These are phyloP conservation scores for Boletus sensibilis DNA, from an alignment of 768 basidiomycete species.

Conservation along the genomic window DNA sequence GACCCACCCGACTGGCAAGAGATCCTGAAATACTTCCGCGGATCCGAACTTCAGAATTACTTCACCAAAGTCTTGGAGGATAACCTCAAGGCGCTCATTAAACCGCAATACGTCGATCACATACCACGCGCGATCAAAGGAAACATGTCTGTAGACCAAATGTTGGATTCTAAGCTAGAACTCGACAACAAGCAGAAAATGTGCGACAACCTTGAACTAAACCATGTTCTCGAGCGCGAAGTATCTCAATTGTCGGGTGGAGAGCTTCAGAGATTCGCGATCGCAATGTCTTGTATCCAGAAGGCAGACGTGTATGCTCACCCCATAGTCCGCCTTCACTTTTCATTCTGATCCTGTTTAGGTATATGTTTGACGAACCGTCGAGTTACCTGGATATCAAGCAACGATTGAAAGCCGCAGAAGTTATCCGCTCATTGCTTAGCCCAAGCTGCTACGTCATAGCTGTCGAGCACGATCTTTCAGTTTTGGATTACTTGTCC, in stretches of 20 bases:
- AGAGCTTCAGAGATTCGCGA: slow-evolving; percentile 96
- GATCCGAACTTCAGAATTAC: slow-evolving; percentile 98
- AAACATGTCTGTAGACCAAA: slow-evolving; percentile 76
- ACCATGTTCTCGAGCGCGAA: slow-evolving; percentile 82
- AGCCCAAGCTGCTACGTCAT: slow-evolving; percentile 87
- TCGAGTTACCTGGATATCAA: slow-evolving; percentile 97
- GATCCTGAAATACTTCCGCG: slow-evolving; percentile 97
- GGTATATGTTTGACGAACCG: slow-evolving; percentile 99
- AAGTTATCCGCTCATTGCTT: slow-evolving; percentile 88
- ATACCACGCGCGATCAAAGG: slow-evolving; percentile 97
- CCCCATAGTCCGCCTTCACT: neutral
- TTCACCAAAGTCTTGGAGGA: slow-evolving; percentile 99
- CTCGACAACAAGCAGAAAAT: slow-evolving; percentile 85
- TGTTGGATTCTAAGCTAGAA: slow-evolving; percentile 92
- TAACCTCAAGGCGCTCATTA: slow-evolving; percentile 97
- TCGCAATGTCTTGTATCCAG: slow-evolving; percentile 96
- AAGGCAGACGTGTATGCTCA: slow-evolving; percentile 85
- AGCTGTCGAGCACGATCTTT: slow-evolving; percentile 98
- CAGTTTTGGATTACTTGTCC: slow-evolving; percentile 96
- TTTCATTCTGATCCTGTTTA: slow-evolving; percentile 30
- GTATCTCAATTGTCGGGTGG: slow-evolving; percentile 89
- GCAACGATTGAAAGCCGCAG: slow-evolving; percentile 92
- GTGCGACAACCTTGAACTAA: slow-evolving; percentile 84
- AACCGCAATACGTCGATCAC: slow-evolving; percentile 99
- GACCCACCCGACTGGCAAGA: slow-evolving; percentile 99